Conservation (phyloP, 2,329 filamentous ascomycete genomes). For the Hypoxylon sp. region DNA sequence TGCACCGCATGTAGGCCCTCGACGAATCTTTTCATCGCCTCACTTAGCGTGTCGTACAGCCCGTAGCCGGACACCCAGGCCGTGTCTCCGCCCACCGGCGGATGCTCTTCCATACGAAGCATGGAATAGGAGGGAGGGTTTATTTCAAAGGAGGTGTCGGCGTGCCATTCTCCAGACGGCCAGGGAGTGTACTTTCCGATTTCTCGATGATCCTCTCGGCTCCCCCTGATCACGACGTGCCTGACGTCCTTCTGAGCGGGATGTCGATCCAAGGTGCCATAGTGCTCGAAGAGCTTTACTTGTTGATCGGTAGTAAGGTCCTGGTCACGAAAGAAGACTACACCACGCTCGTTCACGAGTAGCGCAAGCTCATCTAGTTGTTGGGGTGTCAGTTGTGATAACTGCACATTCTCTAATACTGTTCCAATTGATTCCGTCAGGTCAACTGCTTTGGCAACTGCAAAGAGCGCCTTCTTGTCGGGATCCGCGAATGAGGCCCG, state of each 20-base stretch:
- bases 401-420: constrained; percentile 58
- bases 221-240: constrained; percentile 63
- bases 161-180: constrained; percentile 63
- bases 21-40: constrained; percentile 59
- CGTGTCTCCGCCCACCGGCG: constrained; percentile 63
- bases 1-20: constrained; percentile 63
- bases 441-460: constrained; percentile 57
- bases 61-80: constrained; percentile 64
- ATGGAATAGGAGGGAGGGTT: constrained; percentile 66
- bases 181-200: constrained; percentile 63
- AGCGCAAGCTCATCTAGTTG: constrained; percentile 67
- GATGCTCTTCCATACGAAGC: constrained; percentile 66
- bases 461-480: constrained; percentile 60
- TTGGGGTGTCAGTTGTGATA: constrained; percentile 60
- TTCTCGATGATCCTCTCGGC: constrained; percentile 62
- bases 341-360: constrained; percentile 62
- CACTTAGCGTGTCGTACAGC: constrained; percentile 62
- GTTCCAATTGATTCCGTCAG: constrained; percentile 63
- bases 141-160: constrained; percentile 66
- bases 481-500: constrained; percentile 61
- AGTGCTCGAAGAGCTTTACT: constrained; percentile 63
- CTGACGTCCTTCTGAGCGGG: constrained; percentile 61
- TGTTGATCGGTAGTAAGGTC: constrained; percentile 62
- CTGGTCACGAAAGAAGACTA: constrained; percentile 65
- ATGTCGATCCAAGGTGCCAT: constrained; percentile 64